These are phyloP conservation scores for Psilocybe azurescens DNA, from an alignment of 768 basidiomycete species.

Conservation along the genomic window DNA sequence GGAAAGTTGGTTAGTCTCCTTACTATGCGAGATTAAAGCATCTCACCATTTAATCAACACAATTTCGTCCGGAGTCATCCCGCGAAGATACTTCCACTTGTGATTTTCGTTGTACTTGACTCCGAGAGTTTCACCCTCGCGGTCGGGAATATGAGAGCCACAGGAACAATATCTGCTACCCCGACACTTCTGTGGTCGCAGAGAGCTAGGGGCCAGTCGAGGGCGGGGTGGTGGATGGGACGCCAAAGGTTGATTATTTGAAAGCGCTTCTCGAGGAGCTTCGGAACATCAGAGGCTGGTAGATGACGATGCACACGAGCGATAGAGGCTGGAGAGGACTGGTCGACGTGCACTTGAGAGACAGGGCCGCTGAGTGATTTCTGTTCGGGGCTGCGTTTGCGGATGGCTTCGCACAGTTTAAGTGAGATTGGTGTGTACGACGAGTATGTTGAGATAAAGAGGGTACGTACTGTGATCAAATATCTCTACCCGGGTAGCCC, in stretches of 20 bases:
- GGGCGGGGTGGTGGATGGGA: constrained; percentile 51
- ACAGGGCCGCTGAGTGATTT: constrained; percentile 38
- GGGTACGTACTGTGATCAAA: constrained; percentile 65
- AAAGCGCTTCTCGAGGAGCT: constrained; percentile 51
- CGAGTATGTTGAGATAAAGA: not conserved
- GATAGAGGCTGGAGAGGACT: constrained; percentile 49
- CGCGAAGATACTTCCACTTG: constrained; percentile 55
- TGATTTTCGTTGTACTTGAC: constrained; percentile 52
- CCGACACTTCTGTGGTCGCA: constrained; percentile 58
- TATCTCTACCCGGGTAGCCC: constrained; percentile 58
- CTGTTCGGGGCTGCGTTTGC: constrained; percentile 45
- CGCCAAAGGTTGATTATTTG: constrained; percentile 70
- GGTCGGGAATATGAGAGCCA: constrained; percentile 52
- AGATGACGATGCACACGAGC: constrained; percentile 57
- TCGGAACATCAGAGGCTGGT: constrained; percentile 47
- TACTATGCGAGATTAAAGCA: not conserved
- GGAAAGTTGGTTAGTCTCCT: not conserved
- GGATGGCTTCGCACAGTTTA: constrained; percentile 41
- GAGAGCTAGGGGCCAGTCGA: constrained; percentile 56
- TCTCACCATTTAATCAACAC: constrained; percentile 57
- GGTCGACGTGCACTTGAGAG: constrained; percentile 54
- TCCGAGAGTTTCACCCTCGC: constrained; percentile 55
- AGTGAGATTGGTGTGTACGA: not conserved
- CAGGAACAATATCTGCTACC: constrained; percentile 45
- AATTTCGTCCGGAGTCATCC: constrained; percentile 53